A percentile compares a stretch with the other conserved stretches of the same genome.
Conservation (phyloP, 2,329 filamentous ascomycete genomes). For the Aspergillus proliferans region DNA sequence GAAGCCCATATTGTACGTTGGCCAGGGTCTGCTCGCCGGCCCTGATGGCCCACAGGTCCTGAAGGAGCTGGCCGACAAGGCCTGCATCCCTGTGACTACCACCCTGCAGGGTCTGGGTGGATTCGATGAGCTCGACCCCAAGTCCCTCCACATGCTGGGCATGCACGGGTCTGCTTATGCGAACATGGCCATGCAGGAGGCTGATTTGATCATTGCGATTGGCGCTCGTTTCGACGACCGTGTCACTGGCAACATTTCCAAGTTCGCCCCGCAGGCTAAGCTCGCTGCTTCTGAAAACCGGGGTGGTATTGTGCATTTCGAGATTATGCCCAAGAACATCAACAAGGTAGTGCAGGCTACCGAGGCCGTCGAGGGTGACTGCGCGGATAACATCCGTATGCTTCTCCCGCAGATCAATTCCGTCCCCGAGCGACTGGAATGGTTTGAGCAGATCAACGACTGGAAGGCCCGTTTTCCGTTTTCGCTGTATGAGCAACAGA, state of each 20-base stretch:
- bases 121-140: slow-evolving; percentile 87
- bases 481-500: slow-evolving; percentile 70
- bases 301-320: slow-evolving; percentile 94
- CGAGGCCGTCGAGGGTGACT: slow-evolving; percentile 90
- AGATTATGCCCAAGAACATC: slow-evolving; percentile 99
- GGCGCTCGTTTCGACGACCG: slow-evolving; percentile 95
- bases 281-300: slow-evolving; percentile 75
- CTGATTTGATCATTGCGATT: slow-evolving; percentile 90
- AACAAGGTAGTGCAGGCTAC: slow-evolving; percentile 98
- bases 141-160: slow-evolving; percentile 94
- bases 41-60: slow-evolving; percentile 74
- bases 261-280: slow-evolving; percentile 85
- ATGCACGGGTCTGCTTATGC: slow-evolving; percentile 98
- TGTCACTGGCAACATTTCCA: slow-evolving; percentile 72
- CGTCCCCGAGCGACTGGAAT: slow-evolving; percentile 65
- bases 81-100: slow-evolving; percentile 87
- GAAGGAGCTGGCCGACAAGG: slow-evolving; percentile 82
- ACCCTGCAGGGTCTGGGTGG: slow-evolving; percentile 89
- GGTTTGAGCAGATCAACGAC: slow-evolving; percentile 80
- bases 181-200: slow-evolving; percentile 96
- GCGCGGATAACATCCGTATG: slow-evolving; percentile 67
- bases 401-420: slow-evolving; percentile 67
- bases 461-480: slow-evolving; percentile 94
- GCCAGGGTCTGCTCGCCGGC: slow-evolving; percentile 76
- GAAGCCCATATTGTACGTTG: slow-evolving; percentile 92